Evolutionary conservation across 352 stramenopile species (phyloP), one percentile per base, ranked within the genome.

Genomic region (Phytophthora rubi): DNA sequence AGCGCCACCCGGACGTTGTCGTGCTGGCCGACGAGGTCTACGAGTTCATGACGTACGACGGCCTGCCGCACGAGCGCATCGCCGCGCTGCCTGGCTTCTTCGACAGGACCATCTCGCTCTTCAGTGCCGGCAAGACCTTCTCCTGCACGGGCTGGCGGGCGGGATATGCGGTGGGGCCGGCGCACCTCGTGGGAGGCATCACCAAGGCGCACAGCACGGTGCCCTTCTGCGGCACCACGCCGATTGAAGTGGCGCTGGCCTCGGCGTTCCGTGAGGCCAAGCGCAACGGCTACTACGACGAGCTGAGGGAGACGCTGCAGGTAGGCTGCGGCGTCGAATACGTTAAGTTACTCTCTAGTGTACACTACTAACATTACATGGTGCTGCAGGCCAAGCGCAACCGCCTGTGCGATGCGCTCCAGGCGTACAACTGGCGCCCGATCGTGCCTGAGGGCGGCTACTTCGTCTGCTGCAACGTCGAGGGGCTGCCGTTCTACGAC

Each of bases 11-110:
- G 30, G 72, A 98, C 35, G 76, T 97, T 18, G 70, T 99, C 21
- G 94, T 99, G 16, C 82, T 99, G 32, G 96, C 94, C 5, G 98
- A 99, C 76, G 98, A 99, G 75, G 98, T 99, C 15, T 99, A 99
- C 83, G 98, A 99, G 84, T 98, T 98, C 73, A 99, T 99, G 85
- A 91, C 94, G 44, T 98, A 89, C 71, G 91, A 97, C 62, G 87
- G 85, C 6, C 73, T 85, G 1, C 4, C 56, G 15, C 85, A 95
- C 59, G 81, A 93, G 56, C 88, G 89, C 21, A 78, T 97, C 44
- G 90, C 87, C 6, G 51, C 82, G 44, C 80, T 98, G 59, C 87
- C 92, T 1, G 85, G 90, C 39, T 92, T 98, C 71, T 92, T 88
- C 45, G 81, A 97, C 35, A 86, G 89, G 61, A 98, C 90, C 2